Conservation (phyloP, 768 basidiomycete genomes). For the Chiua virens region DNA sequence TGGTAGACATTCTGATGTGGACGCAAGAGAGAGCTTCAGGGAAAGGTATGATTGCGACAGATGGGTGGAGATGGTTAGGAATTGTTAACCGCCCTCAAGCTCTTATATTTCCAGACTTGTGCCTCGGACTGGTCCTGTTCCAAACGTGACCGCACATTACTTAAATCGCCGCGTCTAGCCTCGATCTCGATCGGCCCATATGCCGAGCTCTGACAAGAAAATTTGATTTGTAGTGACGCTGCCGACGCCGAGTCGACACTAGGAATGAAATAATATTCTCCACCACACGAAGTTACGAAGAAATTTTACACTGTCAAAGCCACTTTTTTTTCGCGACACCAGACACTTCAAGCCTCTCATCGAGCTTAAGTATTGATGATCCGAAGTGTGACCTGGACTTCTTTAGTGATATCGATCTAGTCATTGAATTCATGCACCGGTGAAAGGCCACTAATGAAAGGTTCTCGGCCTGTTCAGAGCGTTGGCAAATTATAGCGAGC, state of each 20-base stretch:
- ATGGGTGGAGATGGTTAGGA: neutral
- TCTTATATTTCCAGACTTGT: conserved; percentile 10
- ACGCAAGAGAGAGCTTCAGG: neutral
- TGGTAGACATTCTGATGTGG: conserved; percentile 8
- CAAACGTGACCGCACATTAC: conserved; percentile 1
- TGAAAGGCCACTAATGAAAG: conserved; percentile 22
- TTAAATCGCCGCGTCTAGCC: neutral
- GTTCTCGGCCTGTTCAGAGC: conserved; percentile 23
- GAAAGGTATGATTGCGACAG: neutral
- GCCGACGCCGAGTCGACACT: too few species aligned
- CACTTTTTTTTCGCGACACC: conserved; percentile 4
- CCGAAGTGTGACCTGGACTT: neutral
- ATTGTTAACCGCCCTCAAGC: neutral
- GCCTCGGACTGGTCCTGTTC: conserved; percentile 10
- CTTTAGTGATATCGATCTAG: neutral
- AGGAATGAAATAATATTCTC: conserved; percentile 56
- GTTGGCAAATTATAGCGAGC: neutral
- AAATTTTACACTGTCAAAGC: conserved; percentile 4
- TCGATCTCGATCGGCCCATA: neutral
- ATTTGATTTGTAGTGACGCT: too few species aligned
- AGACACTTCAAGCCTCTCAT: neutral
- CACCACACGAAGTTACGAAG: conserved; percentile 47
- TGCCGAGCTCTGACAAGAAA: neutral
- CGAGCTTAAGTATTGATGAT: neutral
- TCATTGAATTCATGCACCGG: neutral